Evolutionary conservation across 768 basidiomycete species (phyloP).

Genomic region (Panus rudis): DNA sequence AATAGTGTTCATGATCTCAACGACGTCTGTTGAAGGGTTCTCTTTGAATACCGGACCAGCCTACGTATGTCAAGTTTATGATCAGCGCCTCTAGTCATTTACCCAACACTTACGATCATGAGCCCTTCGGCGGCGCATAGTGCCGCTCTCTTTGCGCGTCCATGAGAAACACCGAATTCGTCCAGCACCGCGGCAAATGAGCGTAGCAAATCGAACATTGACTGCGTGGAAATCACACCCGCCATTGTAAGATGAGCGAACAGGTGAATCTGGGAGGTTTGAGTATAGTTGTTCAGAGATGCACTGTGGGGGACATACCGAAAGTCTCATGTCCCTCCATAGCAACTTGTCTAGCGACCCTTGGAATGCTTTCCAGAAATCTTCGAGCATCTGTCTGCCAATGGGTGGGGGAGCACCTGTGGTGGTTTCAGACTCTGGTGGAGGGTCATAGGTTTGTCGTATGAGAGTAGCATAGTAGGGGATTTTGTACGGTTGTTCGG

Average conservation of each 20-base stretch:
- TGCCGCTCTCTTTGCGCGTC: slow-evolving; percentile 76
- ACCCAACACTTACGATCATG: slow-evolving; percentile 46
- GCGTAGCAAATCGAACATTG: slow-evolving; percentile 74
- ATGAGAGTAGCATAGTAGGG: slow-evolving; percentile 83
- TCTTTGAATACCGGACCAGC: slow-evolving; percentile 61
- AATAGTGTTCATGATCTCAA: slow-evolving; percentile 66
- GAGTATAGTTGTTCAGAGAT: neutral
- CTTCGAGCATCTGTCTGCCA: slow-evolving; percentile 72
- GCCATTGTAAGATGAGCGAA: slow-evolving; percentile 84
- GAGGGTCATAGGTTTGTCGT: slow-evolving; percentile 51
- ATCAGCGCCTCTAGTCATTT: neutral
- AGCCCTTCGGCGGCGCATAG: slow-evolving; percentile 78
- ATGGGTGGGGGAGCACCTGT: slow-evolving; percentile 36
- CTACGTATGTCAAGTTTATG: slow-evolving; percentile 27
- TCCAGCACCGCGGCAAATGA: slow-evolving; percentile 84
- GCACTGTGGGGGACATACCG: slow-evolving; percentile 45
- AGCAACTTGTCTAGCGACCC: slow-evolving; percentile 80
- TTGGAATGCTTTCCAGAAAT: slow-evolving; percentile 90
- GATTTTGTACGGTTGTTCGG: slow-evolving; percentile 92
- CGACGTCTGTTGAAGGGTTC: slow-evolving; percentile 49
- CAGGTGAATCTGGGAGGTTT: slow-evolving; percentile 70
- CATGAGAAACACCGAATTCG: slow-evolving; percentile 82
- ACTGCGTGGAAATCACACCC: slow-evolving; percentile 65
- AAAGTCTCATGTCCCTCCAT: slow-evolving; percentile 86
- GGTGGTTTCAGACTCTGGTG: slow-evolving; percentile 29